Conservation (phyloP, 1,284 basidiomycete species). For the Calocybe gambosa region DNA sequence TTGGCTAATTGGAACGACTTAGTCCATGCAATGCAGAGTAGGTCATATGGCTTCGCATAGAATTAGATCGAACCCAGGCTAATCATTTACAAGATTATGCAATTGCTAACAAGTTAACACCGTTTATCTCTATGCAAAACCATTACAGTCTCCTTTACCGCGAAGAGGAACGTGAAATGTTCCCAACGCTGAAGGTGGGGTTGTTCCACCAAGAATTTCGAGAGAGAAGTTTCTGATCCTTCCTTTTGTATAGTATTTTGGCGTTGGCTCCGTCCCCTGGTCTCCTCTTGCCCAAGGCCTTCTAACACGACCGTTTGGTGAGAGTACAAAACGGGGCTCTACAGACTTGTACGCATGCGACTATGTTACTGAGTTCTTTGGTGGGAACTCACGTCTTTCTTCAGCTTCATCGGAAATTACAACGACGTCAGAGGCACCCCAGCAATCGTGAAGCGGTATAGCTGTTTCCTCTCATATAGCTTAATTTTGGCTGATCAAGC, state of each 20-base stretch:
- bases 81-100: conserved; percentile 31
- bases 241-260: conserved; percentile 20
- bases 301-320: conserved; percentile 31
- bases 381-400: too few species aligned
- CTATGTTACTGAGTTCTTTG: too few species aligned
- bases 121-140: conserved; percentile 70
- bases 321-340: background rate
- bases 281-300: conserved; percentile 45
- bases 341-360: background rate
- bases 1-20: background rate
- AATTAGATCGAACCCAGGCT: too few species aligned
- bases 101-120: conserved; percentile 48
- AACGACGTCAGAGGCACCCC: background rate
- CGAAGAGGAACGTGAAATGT: conserved; percentile 67
- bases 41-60: conserved; percentile 1
- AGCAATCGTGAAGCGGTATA: conserved; percentile 6
- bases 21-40: conserved; percentile 45
- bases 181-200: conserved; percentile 44
- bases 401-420: background rate
- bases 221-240: background rate
- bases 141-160: conserved; percentile 50
- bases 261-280: conserved; percentile 42
- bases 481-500: background rate
- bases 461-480: background rate
- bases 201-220: too few species aligned